Percentiles rank a stretch among this genome's conserved stretches.
phyloP scores from a whole-genome alignment of 352 stramenopile species.

The Phytophthora lateralis region DNA sequence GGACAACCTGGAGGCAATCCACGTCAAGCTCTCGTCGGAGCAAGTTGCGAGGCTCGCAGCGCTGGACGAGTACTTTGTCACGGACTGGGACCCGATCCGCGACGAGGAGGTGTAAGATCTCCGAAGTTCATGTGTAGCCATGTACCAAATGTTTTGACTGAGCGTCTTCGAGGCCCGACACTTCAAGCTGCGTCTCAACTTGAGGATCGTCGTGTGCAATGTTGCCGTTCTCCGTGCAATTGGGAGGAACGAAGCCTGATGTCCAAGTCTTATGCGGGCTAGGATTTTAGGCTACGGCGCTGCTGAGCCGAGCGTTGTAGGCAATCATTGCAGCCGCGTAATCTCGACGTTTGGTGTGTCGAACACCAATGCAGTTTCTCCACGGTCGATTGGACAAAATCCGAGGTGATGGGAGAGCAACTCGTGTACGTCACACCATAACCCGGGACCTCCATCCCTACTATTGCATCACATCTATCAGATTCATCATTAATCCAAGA shows the following conservation, averaged over 20 bases:
- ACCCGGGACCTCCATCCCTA: not conserved
- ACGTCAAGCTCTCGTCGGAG: conserved; percentile 37
- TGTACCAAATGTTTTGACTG: too few relatives aligned
- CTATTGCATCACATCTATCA: not conserved
- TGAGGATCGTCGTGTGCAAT: too few relatives aligned
- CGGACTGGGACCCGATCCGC: conserved; percentile 57
- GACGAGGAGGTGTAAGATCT: conserved; percentile 37
- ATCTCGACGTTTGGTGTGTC: conserved; percentile 7
- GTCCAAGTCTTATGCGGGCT: too few relatives aligned
- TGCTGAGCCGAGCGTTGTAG: too few relatives aligned
- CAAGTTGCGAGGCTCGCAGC: conserved; percentile 46
- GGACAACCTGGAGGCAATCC: conserved; percentile 54
- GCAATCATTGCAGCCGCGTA: conserved; percentile 2
- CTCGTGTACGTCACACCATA: not conserved
- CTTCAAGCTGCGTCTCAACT: too few relatives aligned
- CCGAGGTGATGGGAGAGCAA: conserved; percentile 9
- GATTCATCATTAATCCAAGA: not conserved
- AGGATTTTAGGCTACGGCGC: too few relatives aligned
- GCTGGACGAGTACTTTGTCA: conserved; percentile 54
- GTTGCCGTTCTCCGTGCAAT: too few relatives aligned
- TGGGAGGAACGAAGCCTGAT: too few relatives aligned
- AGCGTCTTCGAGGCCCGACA: too few relatives aligned
- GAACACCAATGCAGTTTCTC: conserved; percentile 22
- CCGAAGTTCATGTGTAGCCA: not conserved
- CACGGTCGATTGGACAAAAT: conserved; percentile 25